phyloP scores from a whole-genome alignment of 1,284 basidiomycete species.

The Vanrija humicola region DNA sequence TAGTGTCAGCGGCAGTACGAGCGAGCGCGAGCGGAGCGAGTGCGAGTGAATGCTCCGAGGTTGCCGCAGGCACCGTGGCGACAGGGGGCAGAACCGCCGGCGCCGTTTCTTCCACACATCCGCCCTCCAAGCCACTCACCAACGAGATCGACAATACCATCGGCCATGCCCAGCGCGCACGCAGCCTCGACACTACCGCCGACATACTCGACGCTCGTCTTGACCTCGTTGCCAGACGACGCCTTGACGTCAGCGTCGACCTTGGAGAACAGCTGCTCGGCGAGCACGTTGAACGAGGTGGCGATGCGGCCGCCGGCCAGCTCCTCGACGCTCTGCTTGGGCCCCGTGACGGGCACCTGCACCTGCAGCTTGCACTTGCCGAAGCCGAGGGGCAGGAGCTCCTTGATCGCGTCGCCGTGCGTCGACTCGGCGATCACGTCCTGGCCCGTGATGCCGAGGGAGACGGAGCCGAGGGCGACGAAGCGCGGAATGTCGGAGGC shows the following conservation, averaged over 20 bases:
- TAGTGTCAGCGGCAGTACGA: background rate
- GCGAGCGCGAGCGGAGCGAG: background rate
- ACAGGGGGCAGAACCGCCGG: too few species aligned
- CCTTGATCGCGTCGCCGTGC: constrained; percentile 71
- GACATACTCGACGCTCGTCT: constrained; percentile 87
- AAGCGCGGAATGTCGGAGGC: constrained; percentile 98
- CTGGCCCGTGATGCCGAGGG: constrained; percentile 64
- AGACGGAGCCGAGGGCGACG: constrained; percentile 92
- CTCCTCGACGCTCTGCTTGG: constrained; percentile 68
- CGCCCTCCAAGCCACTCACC: constrained; percentile 55
- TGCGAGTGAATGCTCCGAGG: too few species aligned
- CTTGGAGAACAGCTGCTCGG: constrained; percentile 70
- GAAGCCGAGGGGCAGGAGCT: constrained; percentile 81
- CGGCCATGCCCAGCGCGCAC: constrained; percentile 91
- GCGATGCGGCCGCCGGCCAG: constrained; percentile 89
- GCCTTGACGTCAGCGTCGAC: constrained; percentile 63
- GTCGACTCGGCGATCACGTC: constrained; percentile 92
- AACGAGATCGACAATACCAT: constrained; percentile 63
- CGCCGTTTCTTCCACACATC: constrained; percentile 7
- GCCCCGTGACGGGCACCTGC: constrained; percentile 79
- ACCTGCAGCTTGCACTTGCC: constrained; percentile 93
- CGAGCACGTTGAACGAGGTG: constrained; percentile 86
- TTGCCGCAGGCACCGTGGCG: too few species aligned
- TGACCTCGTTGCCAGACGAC: constrained; percentile 49
- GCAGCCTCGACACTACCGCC: constrained; percentile 98